A percentile compares a stretch with the other conserved stretches of the same genome.
These are phyloP conservation scores for Russula lepida DNA, from an alignment of 768 basidiomycete genomes.

Conservation along the genomic window DNA sequence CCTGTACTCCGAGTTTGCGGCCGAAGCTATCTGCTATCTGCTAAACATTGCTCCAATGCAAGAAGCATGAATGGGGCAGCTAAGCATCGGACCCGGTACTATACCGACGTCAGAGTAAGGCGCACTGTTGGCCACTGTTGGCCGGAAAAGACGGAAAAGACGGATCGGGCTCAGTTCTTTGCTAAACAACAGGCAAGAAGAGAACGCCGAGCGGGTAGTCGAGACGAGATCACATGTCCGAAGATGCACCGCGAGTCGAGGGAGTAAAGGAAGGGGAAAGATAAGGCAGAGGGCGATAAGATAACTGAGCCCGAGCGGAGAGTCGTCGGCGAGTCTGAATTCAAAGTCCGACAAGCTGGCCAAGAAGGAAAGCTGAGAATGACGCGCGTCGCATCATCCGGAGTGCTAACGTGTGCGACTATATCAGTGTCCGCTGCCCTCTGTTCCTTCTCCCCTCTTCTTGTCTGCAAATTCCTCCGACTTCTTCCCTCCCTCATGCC, in stretches of 20 bases:
- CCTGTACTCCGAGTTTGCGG: not conserved
- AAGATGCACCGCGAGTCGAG: not conserved
- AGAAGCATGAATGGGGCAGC: not conserved
- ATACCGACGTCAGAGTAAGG: not conserved
- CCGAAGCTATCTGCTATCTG: not conserved
- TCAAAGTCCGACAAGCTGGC: slow-evolving; percentile 3
- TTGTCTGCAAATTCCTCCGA: not conserved
- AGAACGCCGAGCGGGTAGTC: not conserved
- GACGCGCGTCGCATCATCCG: slow-evolving; percentile 12
- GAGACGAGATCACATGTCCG: not conserved
- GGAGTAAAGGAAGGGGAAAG: too few relatives aligned
- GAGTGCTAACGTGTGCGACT: not conserved
- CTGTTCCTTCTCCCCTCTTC: not conserved
- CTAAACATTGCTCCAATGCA: not conserved
- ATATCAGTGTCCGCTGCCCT: slow-evolving; percentile 3
- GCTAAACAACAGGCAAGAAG: too few relatives aligned
- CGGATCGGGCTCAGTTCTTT: slow-evolving; percentile 4
- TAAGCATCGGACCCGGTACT: not conserved
- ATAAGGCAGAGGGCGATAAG: not conserved
- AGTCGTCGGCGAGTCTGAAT: slow-evolving; percentile 1
- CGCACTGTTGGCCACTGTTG: too few relatives aligned
- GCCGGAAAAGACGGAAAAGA: slow-evolving; percentile 7
- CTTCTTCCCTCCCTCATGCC: slow-evolving; percentile 9
- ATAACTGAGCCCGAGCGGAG: not conserved
- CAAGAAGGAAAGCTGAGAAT: not conserved